Evolutionary conservation across 2,329 filamentous ascomycete species (phyloP).

Genomic region (Sporothrix humicola): DNA sequence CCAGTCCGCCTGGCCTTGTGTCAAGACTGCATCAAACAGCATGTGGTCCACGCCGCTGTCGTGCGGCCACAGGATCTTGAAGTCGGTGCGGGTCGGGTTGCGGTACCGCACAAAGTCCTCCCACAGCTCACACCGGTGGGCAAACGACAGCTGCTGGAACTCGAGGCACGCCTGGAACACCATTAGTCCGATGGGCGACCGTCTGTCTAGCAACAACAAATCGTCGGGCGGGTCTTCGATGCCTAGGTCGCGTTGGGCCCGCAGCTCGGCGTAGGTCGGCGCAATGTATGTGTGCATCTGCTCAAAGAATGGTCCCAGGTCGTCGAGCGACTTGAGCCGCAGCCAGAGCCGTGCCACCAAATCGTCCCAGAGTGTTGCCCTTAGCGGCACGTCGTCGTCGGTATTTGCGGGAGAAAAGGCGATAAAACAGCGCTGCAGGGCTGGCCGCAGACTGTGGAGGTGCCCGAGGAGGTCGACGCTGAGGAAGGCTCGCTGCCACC

Average conservation of each 20-base stretch:
- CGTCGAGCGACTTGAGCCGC: conserved; percentile 77
- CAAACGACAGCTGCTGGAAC: conserved; percentile 79
- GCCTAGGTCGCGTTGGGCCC: conserved; percentile 59
- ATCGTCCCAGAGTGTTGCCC: conserved; percentile 71
- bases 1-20: conserved; percentile 56
- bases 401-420: conserved; percentile 53
- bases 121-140: conserved; percentile 81
- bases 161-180: conserved; percentile 78
- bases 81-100: conserved; percentile 70
- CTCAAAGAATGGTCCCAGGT: conserved; percentile 70
- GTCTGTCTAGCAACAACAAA: conserved; percentile 68
- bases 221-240: conserved; percentile 52
- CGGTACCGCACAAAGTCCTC: conserved; percentile 80
- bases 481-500: conserved; percentile 57
- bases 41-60: conserved; percentile 50
- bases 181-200: conserved; percentile 81
- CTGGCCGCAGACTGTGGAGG: conserved; percentile 33
- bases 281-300: conserved; percentile 71
- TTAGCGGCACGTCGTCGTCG: conserved; percentile 58
- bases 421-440: conserved; percentile 34
- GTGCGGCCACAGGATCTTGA: conserved; percentile 63
- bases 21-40: conserved; percentile 63
- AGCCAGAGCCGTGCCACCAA: conserved; percentile 81
- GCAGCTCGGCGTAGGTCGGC: conserved; percentile 66
- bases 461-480: conserved; percentile 58